Evolutionary conservation across 176 grass and related monocot genomes (phyloP).

Genomic region (Hsuehochloa calcarea): DNA sequence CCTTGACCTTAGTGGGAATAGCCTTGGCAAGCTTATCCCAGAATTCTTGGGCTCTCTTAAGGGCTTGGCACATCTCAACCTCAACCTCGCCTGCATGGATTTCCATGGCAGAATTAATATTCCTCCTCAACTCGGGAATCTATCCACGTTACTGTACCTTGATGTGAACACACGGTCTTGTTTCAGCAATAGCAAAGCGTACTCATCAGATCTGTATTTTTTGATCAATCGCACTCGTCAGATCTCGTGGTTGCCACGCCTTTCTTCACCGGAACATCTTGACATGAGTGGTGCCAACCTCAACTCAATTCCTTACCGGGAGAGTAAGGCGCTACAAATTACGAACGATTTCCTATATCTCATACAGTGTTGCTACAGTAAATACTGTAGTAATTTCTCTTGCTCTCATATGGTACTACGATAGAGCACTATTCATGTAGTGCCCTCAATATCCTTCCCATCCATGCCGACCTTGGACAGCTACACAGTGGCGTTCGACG

Average conservation of each 20-base stretch:
- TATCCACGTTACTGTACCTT: slow-evolving; percentile 29
- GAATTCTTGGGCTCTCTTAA: slow-evolving; percentile 28
- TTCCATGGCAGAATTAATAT: slow-evolving; percentile 34
- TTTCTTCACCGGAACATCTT: slow-evolving; percentile 15
- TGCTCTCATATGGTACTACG: too few species aligned
- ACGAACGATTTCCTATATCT: too few species aligned
- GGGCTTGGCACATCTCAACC: slow-evolving; percentile 35
- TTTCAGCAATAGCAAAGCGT: too few species aligned
- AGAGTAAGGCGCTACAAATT: too few species aligned
- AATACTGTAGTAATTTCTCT: too few species aligned
- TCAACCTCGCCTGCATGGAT: background rate
- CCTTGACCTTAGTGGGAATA: slow-evolving; percentile 38
- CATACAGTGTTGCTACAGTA: too few species aligned
- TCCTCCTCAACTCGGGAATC: slow-evolving; percentile 39
- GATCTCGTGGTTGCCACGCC: slow-evolving; percentile 37
- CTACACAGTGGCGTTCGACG: too few species aligned
- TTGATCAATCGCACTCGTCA: background rate
- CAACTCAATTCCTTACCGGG: background rate
- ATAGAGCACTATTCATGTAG: too few species aligned
- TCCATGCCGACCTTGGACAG: too few species aligned
- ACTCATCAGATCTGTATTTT: too few species aligned
- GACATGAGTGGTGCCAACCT: slow-evolving; percentile 27
- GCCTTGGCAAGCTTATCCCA: background rate
- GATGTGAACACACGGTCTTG: background rate
- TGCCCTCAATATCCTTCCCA: too few species aligned